Evolutionary conservation across 257 asterid species (phyloP), one percentile per base, ranked within the genome.

Genomic region (Nicotiana otophora): DNA sequence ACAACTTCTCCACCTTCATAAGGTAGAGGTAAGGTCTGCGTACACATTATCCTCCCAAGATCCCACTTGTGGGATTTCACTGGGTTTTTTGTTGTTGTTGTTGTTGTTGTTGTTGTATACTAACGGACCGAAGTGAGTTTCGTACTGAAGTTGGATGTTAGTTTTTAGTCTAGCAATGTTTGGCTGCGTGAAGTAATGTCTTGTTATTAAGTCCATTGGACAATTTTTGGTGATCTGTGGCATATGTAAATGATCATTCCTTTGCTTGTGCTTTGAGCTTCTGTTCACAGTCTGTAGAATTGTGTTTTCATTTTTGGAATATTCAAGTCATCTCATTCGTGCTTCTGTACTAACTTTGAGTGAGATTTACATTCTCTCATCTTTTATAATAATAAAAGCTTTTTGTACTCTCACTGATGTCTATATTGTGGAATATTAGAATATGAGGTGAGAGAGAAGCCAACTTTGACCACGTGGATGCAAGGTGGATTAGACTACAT

Each of bases 401-500:
- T 20, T 46, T 14, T 72, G 58, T 54, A 39, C 78, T 39, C 12
- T 23, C 62, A 14, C 36, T 74, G 79, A 74, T 74, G 62, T 48
- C 23, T 74, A 48, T 14, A 46, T 86, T 78, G 83, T 58, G 78
- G 58, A 46, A 78, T 84, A 82, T 74, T 87, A 96, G 99, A 96
- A 86, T 96, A 96, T 65, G 98, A 94, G 93, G 98, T 96, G 68
- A 88, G 91, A 84, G 98, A 91, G 92, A 89, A 94, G 79, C 91
- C 93, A 75, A 83, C 88, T 80, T 80, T 94, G 87, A 80, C 82
- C 86, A 92, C 98, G 62, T 96, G 99, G 99, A 96, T 96, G 99
- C 90, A 90, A 91, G 98, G 98, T 84, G 99, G 99, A 62, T 92
- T 96, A 76, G 99, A 94, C 85, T 90, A 93, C 91, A 96, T 96